Base-by-base conservation (phyloP, 1,284 basidiomycete species). In the Ceratorhiza oryzae-sativae region DNA sequence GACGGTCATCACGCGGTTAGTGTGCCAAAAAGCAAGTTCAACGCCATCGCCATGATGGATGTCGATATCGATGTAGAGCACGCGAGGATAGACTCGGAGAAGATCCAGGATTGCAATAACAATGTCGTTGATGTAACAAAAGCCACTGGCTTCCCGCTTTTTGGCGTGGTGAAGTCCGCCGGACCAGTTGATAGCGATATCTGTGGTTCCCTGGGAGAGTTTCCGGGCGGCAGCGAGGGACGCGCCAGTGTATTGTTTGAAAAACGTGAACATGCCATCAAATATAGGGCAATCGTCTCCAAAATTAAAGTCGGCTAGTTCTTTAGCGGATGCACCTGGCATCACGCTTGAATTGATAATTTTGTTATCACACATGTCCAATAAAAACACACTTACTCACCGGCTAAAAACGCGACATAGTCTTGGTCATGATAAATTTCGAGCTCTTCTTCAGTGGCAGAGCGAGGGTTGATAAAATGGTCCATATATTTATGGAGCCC, bases 101-200 rank as follows among this genome's bases (percentile, higher is more conserved):
- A 98, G 84, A 77, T 98, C 95, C n/a, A 97, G 83, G 67, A 98
- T 97, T 0, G 89, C 94, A 3, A 98, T 83, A 0, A 98, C 96
- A 53, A 97, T 96, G 79, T 98, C 95, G 78, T 98, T 98, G 41
- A 97, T 87, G 79, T 97, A 98, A 81, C 95, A 98, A 79, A 98
- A 98, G 0, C 95, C 96, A 77, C 94, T 96, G 9, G 95, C 95
- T 82, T 97, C 95, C 0, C 93, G 92, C 77, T 95, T 91, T 83
- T 98, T 97, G 4, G 95, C 95, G 78, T 98, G 95, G 81, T 98
- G 95, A 42, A 98, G 84, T 0, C 95, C 95, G 0, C 95, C 96
- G 48, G 94, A 95, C 96, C 96, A 98, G 78, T 97, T 98, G 77
- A 98, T 94, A 0, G 94, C 95, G 70, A 98, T 98, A 80, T 99